These are phyloP conservation scores for Xylaria sp. DNA, from an alignment of 2,329 filamentous ascomycete species.

Conservation along the genomic window DNA sequence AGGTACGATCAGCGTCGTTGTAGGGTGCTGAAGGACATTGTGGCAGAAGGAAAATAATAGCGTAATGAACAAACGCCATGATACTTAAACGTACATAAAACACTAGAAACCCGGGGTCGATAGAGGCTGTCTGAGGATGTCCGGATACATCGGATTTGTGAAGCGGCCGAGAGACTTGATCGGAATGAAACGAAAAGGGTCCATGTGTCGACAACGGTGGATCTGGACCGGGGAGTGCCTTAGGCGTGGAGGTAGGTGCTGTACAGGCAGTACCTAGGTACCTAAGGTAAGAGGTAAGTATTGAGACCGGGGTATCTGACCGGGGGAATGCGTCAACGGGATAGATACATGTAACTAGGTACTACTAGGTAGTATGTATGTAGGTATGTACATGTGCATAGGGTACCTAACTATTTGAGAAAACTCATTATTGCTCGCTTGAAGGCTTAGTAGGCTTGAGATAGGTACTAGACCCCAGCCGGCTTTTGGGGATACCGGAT, in stretches of 20 bases:
- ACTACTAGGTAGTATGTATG: neutral
- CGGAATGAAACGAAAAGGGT: neutral
- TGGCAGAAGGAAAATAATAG: neutral
- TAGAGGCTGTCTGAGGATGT: neutral
- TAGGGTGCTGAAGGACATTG: neutral
- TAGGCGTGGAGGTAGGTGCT: neutral
- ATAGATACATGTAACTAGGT: too few relatives aligned
- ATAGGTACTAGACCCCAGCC: neutral
- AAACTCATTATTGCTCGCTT: neutral
- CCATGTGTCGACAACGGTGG: constrained; percentile 11
- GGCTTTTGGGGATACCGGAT: constrained; percentile 29
- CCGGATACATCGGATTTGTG: constrained; percentile 23
- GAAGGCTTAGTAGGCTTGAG: neutral
- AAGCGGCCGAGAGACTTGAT: constrained; percentile 27
- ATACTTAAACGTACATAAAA: neutral
- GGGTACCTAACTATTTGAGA: neutral
- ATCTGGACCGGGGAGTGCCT: neutral
- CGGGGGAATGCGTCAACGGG: neutral
- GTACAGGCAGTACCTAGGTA: neutral
- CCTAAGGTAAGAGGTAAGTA: too few relatives aligned
- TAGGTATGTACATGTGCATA: neutral
- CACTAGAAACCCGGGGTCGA: neutral
- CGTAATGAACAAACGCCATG: neutral
- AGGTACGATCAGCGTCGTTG: neutral
- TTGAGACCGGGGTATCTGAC: too few relatives aligned